Percentiles rank a stretch among this genome's conserved stretches.
Evolutionary conservation across 2,329 filamentous ascomycete genomes (phyloP).

Genomic region (Keithomyces neogunnii): DNA sequence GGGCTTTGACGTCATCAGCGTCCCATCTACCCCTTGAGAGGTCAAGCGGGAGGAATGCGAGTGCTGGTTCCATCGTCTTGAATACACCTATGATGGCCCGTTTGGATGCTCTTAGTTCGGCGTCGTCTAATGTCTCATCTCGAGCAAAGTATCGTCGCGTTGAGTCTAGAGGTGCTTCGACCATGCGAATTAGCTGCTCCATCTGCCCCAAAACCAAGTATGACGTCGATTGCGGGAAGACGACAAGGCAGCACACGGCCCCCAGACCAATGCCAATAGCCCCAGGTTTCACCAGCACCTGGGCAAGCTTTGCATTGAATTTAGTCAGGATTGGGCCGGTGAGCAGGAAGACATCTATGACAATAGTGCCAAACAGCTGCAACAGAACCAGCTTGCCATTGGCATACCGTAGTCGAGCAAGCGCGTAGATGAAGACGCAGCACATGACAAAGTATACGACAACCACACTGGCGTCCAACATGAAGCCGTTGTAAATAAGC

Average conservation of each 20-base stretch:
- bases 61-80: constrained; percentile 27
- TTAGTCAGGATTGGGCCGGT: constrained; percentile 31
- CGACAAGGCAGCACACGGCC: constrained; percentile 31
- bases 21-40: constrained; percentile 37
- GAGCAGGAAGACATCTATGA: constrained; percentile 35
- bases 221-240: constrained; percentile 42
- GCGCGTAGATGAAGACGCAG: constrained; percentile 34
- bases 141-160: constrained; percentile 17
- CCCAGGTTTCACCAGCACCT: constrained; percentile 33
- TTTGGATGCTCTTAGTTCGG: constrained; percentile 19
- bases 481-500: constrained; percentile 33
- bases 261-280: constrained; percentile 37
- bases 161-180: constrained; percentile 22
- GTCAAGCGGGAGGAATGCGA: constrained; percentile 37
- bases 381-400: constrained; percentile 36
- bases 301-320: constrained; percentile 30
- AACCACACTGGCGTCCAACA: constrained; percentile 38
- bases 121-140: constrained; percentile 14
- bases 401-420: constrained; percentile 32
- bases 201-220: constrained; percentile 29
- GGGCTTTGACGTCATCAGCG: constrained; percentile 29
- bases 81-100: constrained; percentile 23
- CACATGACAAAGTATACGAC: constrained; percentile 28
- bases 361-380: constrained; percentile 38
- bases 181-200: constrained; percentile 20